phyloP scores from a whole-genome alignment of 352 stramenopile species.

The Pythium biforme region DNA sequence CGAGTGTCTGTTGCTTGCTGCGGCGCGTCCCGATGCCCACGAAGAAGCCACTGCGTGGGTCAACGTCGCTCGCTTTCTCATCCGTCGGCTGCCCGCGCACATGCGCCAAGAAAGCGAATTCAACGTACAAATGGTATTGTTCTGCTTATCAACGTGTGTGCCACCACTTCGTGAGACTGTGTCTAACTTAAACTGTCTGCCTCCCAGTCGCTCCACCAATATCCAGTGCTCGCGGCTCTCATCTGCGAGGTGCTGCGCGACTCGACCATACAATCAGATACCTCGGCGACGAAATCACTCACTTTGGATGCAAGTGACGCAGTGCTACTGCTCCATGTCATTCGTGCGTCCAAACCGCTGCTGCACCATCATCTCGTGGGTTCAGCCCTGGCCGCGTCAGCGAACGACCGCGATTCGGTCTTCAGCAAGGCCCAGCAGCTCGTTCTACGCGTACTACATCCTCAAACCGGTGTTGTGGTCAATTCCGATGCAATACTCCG shows the following conservation, averaged over 20 bases:
- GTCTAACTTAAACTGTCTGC: background rate
- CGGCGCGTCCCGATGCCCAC: constrained; percentile 24
- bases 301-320: constrained; percentile 55
- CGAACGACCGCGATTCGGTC: constrained; percentile 30
- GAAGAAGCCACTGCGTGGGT: constrained; percentile 51
- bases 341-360: constrained; percentile 78
- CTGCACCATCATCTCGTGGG: constrained; percentile 52
- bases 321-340: constrained; percentile 64
- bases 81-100: constrained; percentile 50
- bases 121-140: constrained; percentile 69
- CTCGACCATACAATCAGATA: background rate
- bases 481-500: background rate
- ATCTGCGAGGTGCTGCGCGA: constrained; percentile 48
- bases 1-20: constrained; percentile 54
- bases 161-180: too few relatives aligned
- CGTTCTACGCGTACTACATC: constrained; percentile 25
- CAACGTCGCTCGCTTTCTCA: constrained; percentile 42
- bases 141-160: background rate
- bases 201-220: constrained; percentile 58
- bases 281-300: background rate
- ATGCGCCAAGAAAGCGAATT: constrained; percentile 72
- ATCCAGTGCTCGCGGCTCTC: constrained; percentile 39
- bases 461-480: background rate
- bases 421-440: constrained; percentile 50
- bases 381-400: background rate